phyloP scores from a whole-genome alignment of 2,329 filamentous ascomycete genomes.

The Zasmidium cellare region DNA sequence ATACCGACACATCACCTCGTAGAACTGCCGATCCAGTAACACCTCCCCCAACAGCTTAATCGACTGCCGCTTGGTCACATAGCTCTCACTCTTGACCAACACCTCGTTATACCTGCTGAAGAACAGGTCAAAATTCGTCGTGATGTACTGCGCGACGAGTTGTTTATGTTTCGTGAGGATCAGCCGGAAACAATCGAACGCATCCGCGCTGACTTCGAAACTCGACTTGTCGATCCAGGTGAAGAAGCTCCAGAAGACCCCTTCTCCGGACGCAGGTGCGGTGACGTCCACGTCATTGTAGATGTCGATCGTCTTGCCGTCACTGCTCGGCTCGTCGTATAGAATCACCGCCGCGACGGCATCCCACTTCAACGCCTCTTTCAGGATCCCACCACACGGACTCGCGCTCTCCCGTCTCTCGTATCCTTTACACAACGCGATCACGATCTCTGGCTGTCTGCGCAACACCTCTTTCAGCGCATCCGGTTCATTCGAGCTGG shows the following conservation, averaged over 20 bases:
- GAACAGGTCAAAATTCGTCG: conserved; percentile 89
- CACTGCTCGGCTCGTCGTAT: conserved; percentile 79
- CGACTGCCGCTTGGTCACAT: conserved; percentile 96
- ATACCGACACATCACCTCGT: conserved; percentile 96
- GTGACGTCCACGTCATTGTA: conserved; percentile 67
- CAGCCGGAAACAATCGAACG: conserved; percentile 95
- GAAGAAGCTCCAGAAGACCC: conserved; percentile 96
- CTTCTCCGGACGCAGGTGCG: conserved; percentile 71
- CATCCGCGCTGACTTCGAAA: conserved; percentile 95
- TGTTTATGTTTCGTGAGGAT: conserved; percentile 92
- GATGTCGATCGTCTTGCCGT: conserved; percentile 73
- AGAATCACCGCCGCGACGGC: conserved; percentile 86
- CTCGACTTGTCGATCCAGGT: conserved; percentile 95
- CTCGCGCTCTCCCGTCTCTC: conserved; percentile 88
- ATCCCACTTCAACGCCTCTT: conserved; percentile 89
- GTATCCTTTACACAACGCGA: conserved; percentile 86
- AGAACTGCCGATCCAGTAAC: conserved; percentile 90
- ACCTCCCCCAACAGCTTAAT: conserved; percentile 97
- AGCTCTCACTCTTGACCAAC: conserved; percentile 87
- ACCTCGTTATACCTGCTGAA: conserved; percentile 87
- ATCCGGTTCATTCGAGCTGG: conserved; percentile 74
- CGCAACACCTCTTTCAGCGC: conserved; percentile 87
- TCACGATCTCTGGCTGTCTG: conserved; percentile 80
- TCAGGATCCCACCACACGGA: conserved; percentile 82
- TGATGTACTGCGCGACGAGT: conserved; percentile 82